A percentile compares a stretch with the other conserved stretches of the same genome.
Conservation (phyloP, 495 filamentous ascomycete species). For the Bryoglossum gracile region DNA sequence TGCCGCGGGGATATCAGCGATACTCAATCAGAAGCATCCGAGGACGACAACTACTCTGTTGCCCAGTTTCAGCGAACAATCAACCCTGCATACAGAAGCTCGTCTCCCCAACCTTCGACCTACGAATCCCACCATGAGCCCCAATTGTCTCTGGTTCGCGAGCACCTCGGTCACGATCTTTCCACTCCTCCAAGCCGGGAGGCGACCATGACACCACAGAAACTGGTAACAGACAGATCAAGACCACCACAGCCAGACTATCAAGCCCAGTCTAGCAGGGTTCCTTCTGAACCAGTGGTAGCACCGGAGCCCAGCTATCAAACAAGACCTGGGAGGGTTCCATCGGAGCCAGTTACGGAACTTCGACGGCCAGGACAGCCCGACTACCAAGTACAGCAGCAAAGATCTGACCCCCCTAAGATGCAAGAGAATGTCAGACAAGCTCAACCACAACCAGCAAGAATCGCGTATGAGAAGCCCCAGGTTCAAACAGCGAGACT, state of each 20-base stretch:
- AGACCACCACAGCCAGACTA: conserved; percentile 16
- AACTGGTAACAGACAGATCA: conserved; percentile 24
- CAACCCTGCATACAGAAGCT: conserved; percentile 89
- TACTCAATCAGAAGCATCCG: conserved; percentile 70
- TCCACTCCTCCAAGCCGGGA: conserved; percentile 45
- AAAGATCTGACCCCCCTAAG: too few relatives aligned
- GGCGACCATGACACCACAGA: conserved; percentile 47
- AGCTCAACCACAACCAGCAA: too few relatives aligned
- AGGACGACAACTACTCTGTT: conserved; percentile 81
- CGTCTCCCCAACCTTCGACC: conserved; percentile 72
- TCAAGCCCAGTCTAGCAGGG: conserved; percentile 1
- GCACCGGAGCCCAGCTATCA: too few relatives aligned
- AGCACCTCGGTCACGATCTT: conserved; percentile 48
- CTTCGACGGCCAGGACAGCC: too few relatives aligned
- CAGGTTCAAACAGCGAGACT: too few relatives aligned
- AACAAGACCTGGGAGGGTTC: too few relatives aligned
- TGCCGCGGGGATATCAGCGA: conserved; percentile 85
- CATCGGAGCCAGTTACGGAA: too few relatives aligned
- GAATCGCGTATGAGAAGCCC: too few relatives aligned
- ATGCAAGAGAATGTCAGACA: too few relatives aligned
- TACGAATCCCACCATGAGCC: conserved; percentile 88
- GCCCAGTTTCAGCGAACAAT: conserved; percentile 93
- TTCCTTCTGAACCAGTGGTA: not conserved
- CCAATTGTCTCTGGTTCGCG: conserved; percentile 56
- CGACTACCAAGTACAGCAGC: too few relatives aligned